Base-by-base conservation (phyloP, 2,329 filamentous ascomycete genomes). In the Dactylellina cionopaga region DNA sequence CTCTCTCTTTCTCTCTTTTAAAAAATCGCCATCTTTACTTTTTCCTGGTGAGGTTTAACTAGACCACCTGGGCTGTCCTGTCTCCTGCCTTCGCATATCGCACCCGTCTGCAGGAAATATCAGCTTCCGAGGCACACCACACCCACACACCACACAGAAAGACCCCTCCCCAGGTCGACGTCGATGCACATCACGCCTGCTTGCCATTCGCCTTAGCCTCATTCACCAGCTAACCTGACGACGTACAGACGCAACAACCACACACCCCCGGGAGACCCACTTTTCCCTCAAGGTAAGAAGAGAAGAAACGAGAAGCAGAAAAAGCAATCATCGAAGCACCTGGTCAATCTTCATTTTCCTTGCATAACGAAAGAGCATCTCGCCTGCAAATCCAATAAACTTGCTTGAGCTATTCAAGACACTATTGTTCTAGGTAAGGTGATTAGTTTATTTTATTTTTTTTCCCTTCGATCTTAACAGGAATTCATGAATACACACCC, bases 41-140 rank as follows among this genome's bases (percentile, higher is more conserved):
- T 52, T 59, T 59, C 46, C 37, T 15, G 13, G 27, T 71, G 58
- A 44, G 68, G 68, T 54, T 71, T 71, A n/a, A n/a, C n/a, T 59
- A 71, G 59, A 71, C 66, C 55, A 47, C 49, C 44, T 55, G 65
- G 49, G 52, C 39, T 25, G 35, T 51, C 37, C 44, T 39, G 62
- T 59, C 66, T 71, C 68, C 68, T 72, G 68, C 68, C 68, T 72
- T 65, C 68, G 68, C 59, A 71, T 65, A 72, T 72, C 68, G n/a
- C n/a, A 72, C 59, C 68, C 68, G 68, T 55, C 68, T 72, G 68
- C 68, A 72, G 68, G 68, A 72, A 72, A 72, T 72, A 71, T 64
- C 59, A 72, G 59, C 65, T 65, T 72, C 68, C 68, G 68, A 72
- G 68, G 66, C 59, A 65, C 68, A 72, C 59, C 59, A 49, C 43